Evolutionary conservation across 2,329 filamentous ascomycete species (phyloP).

Genomic region (Fusarium oligoseptatum): DNA sequence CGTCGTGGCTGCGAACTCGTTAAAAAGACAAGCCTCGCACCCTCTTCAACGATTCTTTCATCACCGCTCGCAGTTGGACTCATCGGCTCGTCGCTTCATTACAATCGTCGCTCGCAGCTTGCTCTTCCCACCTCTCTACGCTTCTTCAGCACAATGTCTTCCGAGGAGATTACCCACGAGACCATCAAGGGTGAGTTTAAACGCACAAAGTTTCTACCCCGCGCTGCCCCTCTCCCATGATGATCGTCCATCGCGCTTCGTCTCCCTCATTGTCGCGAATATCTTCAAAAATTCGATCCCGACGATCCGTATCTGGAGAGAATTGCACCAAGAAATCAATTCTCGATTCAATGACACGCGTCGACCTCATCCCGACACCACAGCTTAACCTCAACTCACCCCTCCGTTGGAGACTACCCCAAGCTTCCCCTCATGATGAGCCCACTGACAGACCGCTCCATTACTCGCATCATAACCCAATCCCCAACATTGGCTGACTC

Average conservation of each 20-base stretch:
- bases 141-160: slow-evolving; percentile 63
- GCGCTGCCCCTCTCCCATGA: slow-evolving; percentile 48
- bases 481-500: slow-evolving; percentile 23
- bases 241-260: slow-evolving; percentile 15
- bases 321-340: not conserved
- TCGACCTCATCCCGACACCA: not conserved
- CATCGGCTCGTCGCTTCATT: slow-evolving; percentile 35
- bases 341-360: not conserved
- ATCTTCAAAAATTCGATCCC: not conserved
- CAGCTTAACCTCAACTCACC: not conserved
- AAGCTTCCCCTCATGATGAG: slow-evolving; percentile 5
- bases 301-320: not conserved
- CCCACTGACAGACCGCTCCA: not conserved
- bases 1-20: slow-evolving; percentile 15
- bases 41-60: slow-evolving; percentile 29
- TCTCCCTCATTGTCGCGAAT: not conserved
- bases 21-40: slow-evolving; percentile 43
- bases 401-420: not conserved
- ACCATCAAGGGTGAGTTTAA: slow-evolving; percentile 77
- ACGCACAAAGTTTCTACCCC: slow-evolving; percentile 34
- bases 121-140: not conserved
- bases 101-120: slow-evolving; percentile 16
- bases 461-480: not conserved
- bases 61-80: slow-evolving; percentile 15
- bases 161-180: slow-evolving; percentile 76